Base-by-base conservation (phyloP, 2,329 filamentous ascomycete genomes). In the Lojkania enalia region DNA sequence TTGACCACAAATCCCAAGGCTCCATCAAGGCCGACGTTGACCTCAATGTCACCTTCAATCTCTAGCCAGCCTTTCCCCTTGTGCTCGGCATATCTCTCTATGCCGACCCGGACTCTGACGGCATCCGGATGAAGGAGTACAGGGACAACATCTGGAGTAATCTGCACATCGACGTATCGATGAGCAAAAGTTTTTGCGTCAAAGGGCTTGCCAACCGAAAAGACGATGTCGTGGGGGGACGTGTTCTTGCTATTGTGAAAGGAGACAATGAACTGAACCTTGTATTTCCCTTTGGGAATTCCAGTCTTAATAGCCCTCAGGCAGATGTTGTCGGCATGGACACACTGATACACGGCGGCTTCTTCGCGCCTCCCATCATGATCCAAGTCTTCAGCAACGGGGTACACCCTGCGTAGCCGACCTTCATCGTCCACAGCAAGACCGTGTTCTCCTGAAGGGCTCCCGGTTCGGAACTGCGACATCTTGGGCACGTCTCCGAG, bases 71-170 rank as follows among this genome's bases (percentile, higher is more conserved):
- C 60, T 27, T 63, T 67, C 0, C 64, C 63, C 27, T 54, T 61
- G 12, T 42, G 40, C 39, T 64, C 59, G n/a, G 54, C 46, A 39
- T 66, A 66, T 30, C 68, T 36, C 16, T 46, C 40, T 20, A 45
- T 53, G 0, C 69, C 67, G 0, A 71, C 61, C 1, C 68, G 42
- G 2, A 71, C 67, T 7, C 69, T 48, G 5, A 71, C 64, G 0
- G 68, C 67, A 48, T 71, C 68, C 0, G 68, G 68, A 42, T 68
- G 59, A 13, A 71, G 44, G 37, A 71, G 43, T 15, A 71, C 67
- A 1, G 58, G 57, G 2, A 64, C 67, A n/a, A 69, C 52, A 49
- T 71, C 68, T 0, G 65, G 64, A 4, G 67, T 67, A 44, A 71
- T 71, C 14, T 62, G 60, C 2, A 69, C 67, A 39, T 71, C 69